Percentiles rank a stretch among this genome's conserved stretches.
Conservation (phyloP, 345 rosid genomes). For the Euphorbia lathyris region DNA sequence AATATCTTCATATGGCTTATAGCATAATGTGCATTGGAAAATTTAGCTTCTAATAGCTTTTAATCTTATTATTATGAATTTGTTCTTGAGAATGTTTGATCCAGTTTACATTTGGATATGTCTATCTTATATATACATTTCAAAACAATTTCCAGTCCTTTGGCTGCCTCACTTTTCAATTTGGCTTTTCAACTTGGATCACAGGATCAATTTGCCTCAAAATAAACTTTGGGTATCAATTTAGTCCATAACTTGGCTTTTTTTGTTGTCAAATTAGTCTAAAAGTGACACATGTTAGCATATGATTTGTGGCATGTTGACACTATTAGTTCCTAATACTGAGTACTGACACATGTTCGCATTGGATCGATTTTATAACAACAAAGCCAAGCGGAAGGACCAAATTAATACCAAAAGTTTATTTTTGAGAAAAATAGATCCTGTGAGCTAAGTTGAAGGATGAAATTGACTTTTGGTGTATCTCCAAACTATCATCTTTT, state of each 20-base stretch:
- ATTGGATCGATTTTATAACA: too few species aligned
- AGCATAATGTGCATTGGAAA: background rate
- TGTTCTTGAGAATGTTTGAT: background rate
- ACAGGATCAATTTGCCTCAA: background rate
- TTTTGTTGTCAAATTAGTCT: background rate
- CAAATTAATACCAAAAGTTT: background rate
- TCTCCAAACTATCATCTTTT: background rate
- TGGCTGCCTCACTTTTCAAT: background rate
- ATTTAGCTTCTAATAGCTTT: background rate
- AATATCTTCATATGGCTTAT: background rate
- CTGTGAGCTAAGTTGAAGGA: background rate
- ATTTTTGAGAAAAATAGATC: background rate
- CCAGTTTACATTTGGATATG: background rate
- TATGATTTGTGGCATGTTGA: background rate
- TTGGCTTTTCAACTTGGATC: background rate
- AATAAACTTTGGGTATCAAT: background rate
- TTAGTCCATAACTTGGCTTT: background rate
- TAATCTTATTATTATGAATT: background rate
- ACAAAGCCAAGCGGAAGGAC: background rate
- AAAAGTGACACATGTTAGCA: background rate
- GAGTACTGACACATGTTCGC: background rate
- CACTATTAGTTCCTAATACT: background rate
- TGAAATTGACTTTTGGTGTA: background rate
- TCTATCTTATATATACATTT: background rate
- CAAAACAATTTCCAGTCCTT: background rate